Evolutionary conservation across 352 stramenopile genomes (phyloP).

Genomic region (Lagenidium sp.): DNA sequence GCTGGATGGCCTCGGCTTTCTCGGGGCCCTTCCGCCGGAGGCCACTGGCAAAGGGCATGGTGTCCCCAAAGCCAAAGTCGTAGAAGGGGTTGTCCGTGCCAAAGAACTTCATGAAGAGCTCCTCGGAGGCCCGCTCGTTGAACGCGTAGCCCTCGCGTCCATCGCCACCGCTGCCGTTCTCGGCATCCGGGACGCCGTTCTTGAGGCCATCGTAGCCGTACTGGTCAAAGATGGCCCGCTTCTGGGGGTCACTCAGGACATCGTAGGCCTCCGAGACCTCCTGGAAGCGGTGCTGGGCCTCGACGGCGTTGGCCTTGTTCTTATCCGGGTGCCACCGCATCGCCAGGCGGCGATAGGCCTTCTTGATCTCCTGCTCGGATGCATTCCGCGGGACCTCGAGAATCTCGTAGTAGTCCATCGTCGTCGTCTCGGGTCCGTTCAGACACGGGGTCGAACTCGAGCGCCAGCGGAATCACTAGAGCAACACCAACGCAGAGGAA

Average conservation of each 20-base stretch:
- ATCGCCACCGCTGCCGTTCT: no score
- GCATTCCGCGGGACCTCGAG: slow-evolving; percentile 76
- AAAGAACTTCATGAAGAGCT: slow-evolving; percentile 92
- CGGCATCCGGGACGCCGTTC: slow-evolving; percentile 80
- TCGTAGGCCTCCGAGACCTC: slow-evolving; percentile 94
- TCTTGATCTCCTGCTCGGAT: slow-evolving; percentile 89
- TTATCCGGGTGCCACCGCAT: slow-evolving; percentile 96
- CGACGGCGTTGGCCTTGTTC: slow-evolving; percentile 79
- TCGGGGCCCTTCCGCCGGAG: slow-evolving; percentile 67
- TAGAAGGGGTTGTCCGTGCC: slow-evolving; percentile 88
- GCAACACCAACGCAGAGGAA: no score
- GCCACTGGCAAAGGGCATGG: slow-evolving; percentile 70
- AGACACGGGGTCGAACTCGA: no score
- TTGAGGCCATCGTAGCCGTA: slow-evolving; percentile 92
- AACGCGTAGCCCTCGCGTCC: slow-evolving; percentile 84
- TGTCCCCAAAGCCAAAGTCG: slow-evolving; percentile 87
- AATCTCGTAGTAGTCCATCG: slow-evolving; percentile 90
- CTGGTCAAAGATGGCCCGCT: slow-evolving; percentile 90
- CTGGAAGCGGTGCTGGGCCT: slow-evolving; percentile 91
- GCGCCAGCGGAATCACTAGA: no score
- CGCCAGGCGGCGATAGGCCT: slow-evolving; percentile 92
- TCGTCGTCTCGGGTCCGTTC: no score
- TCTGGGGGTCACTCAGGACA: slow-evolving; percentile 88
- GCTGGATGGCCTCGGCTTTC: slow-evolving; percentile 64
- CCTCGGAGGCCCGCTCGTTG: slow-evolving; percentile 83